Evolutionary conservation across 83 land plant genomes (phyloP), one percentile per base, ranked within the genome.

Genomic region (Isoetes engelmannii): DNA sequence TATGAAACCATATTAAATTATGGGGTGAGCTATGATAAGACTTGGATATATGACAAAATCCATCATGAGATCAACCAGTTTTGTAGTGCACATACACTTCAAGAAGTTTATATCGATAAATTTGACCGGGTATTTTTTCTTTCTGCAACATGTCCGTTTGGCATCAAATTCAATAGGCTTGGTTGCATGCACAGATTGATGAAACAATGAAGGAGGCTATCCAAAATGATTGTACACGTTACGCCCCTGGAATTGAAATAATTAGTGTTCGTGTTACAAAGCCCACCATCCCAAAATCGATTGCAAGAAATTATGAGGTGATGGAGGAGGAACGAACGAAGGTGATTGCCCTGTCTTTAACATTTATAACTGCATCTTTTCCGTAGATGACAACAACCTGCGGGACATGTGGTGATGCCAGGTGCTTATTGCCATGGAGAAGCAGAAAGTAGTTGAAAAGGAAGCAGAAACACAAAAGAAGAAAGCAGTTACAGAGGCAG

Each of bases 271-370:
- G 97, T 28, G 93, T 90, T 41, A 94, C 99, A 45, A 94, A 94
- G 68, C 99, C 99, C 0, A 83, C 81, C 15, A 94, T 94, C 60
- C 99, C 99, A 49, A 61, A 48, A 6, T 84, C 83, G 51, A 88
- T 94, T 72, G 90, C 84, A 48, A 69, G 91, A 4, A 94, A 94
- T 73, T 94, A 87, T 81, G 99, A 86, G 62, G 80, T 72, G 44
- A 94, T 94, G 99, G 99, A 94, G 71, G 93, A 90, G 75, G 99
- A 94, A 65, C 90, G 99, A 66, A 94, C 97, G 3, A 94, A 90
- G 92, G 92, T 90, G 67, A 37, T 45, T 28, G 8, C 28, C 28
- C 4, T 59, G 18, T 18, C 37, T 42, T 9, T 12, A 8, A 12
- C 62, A 18, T 59, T 12, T 9, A 59, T 42, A 28, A 28, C 37